Conservation (phyloP, 1,284 basidiomycete species). For the Moesziomyces sp. region DNA sequence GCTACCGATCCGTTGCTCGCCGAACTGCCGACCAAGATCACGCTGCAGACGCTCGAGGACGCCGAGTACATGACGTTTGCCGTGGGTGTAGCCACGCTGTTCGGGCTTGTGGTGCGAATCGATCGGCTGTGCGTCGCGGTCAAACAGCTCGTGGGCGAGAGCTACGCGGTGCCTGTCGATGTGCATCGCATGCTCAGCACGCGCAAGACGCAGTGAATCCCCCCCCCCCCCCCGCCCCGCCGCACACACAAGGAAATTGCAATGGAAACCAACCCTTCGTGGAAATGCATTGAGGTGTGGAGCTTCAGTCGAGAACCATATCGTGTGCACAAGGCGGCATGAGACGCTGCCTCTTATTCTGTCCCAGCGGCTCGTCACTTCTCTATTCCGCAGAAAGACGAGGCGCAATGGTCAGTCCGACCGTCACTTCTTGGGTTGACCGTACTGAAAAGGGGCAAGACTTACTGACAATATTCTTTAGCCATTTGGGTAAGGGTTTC, state of each 20-base stretch:
- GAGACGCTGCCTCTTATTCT: too few species aligned
- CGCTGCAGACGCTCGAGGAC: conserved; percentile 27
- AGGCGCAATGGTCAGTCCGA: not conserved
- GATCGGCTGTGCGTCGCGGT: conserved; percentile 80
- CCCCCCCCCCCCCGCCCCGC: too few species aligned
- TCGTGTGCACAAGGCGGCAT: too few species aligned
- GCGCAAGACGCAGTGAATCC: not conserved
- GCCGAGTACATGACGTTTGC: conserved; percentile 49
- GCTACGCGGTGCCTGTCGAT: conserved; percentile 70
- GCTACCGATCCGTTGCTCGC: conserved; percentile 14
- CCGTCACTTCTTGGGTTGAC: too few species aligned
- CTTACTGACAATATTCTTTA: conserved; percentile 51
- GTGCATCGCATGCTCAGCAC: conserved; percentile 24
- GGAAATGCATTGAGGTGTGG: too few species aligned
- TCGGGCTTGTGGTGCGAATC: conserved; percentile 75
- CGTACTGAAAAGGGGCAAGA: not conserved
- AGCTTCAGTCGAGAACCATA: too few species aligned
- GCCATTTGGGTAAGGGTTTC: conserved; percentile 47
- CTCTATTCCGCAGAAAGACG: too few species aligned
- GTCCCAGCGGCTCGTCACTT: too few species aligned
- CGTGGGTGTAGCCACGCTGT: conserved; percentile 76
- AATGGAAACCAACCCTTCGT: too few species aligned
- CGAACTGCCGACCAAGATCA: conserved; percentile 25
- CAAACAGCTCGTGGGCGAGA: conserved; percentile 83
- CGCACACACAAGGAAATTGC: too few species aligned